phyloP scores from a whole-genome alignment of 2,329 filamentous ascomycete species.

The Cytospora piceae region DNA sequence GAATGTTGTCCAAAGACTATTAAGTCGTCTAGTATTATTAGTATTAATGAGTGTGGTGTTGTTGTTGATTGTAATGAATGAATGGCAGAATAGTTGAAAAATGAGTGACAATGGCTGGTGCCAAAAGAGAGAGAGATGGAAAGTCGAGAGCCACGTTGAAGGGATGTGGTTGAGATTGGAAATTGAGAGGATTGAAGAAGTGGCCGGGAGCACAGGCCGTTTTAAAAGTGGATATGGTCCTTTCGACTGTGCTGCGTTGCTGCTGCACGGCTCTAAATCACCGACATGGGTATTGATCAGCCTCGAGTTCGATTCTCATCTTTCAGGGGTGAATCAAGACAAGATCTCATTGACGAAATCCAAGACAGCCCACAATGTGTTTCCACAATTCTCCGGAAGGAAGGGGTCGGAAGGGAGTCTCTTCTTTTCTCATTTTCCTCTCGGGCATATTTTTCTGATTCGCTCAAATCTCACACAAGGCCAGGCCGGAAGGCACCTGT shows the following conservation, averaged over 20 bases:
- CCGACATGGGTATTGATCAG: conserved; percentile 32
- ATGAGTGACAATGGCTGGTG: conserved; percentile 62
- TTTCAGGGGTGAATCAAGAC: conserved; percentile 32
- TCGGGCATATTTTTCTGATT: conserved; percentile 21
- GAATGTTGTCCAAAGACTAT: conserved; percentile 35
- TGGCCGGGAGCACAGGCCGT: conserved; percentile 32
- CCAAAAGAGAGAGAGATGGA: conserved; percentile 41
- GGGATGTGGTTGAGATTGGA: conserved; percentile 23
- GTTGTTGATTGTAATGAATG: conserved; percentile 42
- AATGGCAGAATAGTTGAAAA: conserved; percentile 43
- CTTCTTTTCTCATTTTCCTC: conserved; percentile 27
- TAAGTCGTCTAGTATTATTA: conserved; percentile 52
- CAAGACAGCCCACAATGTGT: conserved; percentile 28
- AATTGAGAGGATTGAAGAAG: conserved; percentile 30
- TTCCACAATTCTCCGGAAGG: conserved; percentile 29
- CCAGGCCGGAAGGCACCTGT: conserved; percentile 4
- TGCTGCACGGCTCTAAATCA: conserved; percentile 32
- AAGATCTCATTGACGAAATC: conserved; percentile 28
- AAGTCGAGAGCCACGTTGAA: conserved; percentile 27
- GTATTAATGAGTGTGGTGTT: conserved; percentile 59
- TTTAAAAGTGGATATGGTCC: conserved; percentile 29
- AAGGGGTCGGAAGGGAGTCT: conserved; percentile 33
- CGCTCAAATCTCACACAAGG: conserved; percentile 13
- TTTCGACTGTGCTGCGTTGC: conserved; percentile 30
- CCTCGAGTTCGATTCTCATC: conserved; percentile 31